Conservation (phyloP, 164 flowering plant genomes). For the Magnolia officinalis region DNA sequence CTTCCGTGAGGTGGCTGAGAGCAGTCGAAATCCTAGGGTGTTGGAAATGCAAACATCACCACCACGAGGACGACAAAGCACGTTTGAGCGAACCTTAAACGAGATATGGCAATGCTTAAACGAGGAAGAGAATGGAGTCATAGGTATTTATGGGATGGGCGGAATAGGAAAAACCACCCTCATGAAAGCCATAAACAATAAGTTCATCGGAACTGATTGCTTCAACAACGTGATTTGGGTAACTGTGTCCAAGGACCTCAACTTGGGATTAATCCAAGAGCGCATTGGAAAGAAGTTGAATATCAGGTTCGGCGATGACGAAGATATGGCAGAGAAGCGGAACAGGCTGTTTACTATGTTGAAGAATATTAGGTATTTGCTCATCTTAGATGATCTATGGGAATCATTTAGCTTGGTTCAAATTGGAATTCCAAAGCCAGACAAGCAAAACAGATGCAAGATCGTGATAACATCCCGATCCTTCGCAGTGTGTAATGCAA, state of each 20-base stretch:
- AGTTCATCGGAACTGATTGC: no score
- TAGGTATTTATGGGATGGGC: not conserved
- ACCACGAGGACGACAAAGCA: not conserved
- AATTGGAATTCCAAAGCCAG: not conserved
- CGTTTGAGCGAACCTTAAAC: not conserved
- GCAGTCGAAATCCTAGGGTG: no score
- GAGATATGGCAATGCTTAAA: not conserved
- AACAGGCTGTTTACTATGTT: not conserved
- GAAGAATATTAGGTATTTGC: not conserved
- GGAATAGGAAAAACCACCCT: slow-evolving; percentile 1
- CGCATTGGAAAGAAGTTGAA: not conserved
- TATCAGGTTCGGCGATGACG: not conserved
- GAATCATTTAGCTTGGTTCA: not conserved
- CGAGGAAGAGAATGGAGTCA: not conserved
- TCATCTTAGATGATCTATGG: slow-evolving; percentile 8
- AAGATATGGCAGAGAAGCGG: not conserved
- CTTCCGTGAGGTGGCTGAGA: no score
- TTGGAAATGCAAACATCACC: no score
- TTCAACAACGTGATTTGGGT: not conserved
- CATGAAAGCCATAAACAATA: not conserved
- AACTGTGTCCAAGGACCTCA: not conserved
- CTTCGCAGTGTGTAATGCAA: not conserved
- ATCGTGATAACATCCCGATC: not conserved
- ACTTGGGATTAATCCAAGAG: not conserved
- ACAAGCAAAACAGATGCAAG: not conserved